phyloP scores from a whole-genome alignment of 2,329 filamentous ascomycete genomes.

The Apiospora koreana region DNA sequence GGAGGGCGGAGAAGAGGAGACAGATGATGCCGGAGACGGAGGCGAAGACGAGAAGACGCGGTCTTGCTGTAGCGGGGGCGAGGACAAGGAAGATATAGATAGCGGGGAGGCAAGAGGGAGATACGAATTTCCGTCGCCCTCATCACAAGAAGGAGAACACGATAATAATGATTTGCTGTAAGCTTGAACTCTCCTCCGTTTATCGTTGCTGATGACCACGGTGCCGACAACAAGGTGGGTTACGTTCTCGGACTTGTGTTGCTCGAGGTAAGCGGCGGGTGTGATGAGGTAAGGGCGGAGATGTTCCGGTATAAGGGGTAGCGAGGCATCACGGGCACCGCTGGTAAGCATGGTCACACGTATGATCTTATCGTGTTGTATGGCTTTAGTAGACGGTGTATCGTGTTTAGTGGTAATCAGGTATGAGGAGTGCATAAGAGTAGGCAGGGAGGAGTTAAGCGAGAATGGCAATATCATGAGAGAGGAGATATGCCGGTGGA shows the following conservation, averaged over 20 bases:
- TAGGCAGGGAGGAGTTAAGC: not conserved
- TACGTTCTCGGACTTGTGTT: conserved; percentile 7
- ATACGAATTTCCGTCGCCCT: not conserved
- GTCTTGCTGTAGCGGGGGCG: not conserved
- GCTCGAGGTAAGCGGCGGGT: conserved; percentile 16
- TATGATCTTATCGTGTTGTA: not conserved
- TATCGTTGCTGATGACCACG: conserved; percentile 35
- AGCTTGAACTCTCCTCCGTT: conserved; percentile 20
- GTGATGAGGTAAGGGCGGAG: conserved; percentile 17
- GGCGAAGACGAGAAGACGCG: not conserved
- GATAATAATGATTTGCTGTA: not conserved
- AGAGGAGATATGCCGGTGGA: not conserved
- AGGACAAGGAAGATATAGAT: not conserved
- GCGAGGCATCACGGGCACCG: too few species aligned
- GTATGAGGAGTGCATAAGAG: too few species aligned
- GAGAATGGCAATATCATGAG: not conserved
- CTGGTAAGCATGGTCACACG: not conserved
- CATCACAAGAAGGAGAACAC: too few species aligned
- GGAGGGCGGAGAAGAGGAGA: not conserved
- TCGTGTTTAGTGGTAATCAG: not conserved
- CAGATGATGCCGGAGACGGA: not conserved
- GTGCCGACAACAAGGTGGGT: conserved; percentile 26
- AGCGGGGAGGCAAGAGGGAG: not conserved
- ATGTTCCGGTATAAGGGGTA: not conserved
- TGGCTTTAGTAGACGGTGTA: not conserved